Percentiles rank a stretch among this genome's conserved stretches.
Conservation (phyloP, 176 grass and related monocot genomes). For the Oryza meyeriana region DNA sequence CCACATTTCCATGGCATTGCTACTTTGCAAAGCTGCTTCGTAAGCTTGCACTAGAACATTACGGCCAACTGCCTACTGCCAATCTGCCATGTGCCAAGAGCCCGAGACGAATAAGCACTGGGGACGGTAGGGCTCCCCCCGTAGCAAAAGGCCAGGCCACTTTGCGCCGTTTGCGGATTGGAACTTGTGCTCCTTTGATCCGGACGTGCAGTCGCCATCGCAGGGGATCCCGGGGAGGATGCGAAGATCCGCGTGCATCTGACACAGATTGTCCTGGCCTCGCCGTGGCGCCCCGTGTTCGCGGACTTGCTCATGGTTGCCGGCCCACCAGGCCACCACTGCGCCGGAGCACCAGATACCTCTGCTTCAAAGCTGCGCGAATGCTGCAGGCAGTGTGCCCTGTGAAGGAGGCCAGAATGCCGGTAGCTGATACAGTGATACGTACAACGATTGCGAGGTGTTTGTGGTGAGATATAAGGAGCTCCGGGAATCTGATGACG, state of each 20-base stretch:
- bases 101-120: not conserved
- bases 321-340: not conserved
- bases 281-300: slow-evolving; percentile 15
- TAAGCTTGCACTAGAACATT: slow-evolving; percentile 34
- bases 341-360: not conserved
- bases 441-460: not conserved
- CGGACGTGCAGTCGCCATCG: slow-evolving; percentile 7
- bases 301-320: not conserved
- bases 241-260: slow-evolving; percentile 9
- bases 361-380: not conserved
- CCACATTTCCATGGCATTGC: not conserved
- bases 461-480: not conserved
- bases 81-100: not conserved
- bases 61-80: not conserved
- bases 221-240: slow-evolving; percentile 24
- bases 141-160: not conserved
- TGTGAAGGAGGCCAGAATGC: not conserved
- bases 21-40: not conserved
- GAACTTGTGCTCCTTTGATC: not conserved
- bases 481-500: not conserved
- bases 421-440: not conserved
- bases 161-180: not conserved
- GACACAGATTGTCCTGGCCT: not conserved
- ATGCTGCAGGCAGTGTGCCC: not conserved
- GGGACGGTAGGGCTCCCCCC: not conserved